phyloP scores from a whole-genome alignment of 495 filamentous ascomycete species.

The Lindgomyces ingoldianus region DNA sequence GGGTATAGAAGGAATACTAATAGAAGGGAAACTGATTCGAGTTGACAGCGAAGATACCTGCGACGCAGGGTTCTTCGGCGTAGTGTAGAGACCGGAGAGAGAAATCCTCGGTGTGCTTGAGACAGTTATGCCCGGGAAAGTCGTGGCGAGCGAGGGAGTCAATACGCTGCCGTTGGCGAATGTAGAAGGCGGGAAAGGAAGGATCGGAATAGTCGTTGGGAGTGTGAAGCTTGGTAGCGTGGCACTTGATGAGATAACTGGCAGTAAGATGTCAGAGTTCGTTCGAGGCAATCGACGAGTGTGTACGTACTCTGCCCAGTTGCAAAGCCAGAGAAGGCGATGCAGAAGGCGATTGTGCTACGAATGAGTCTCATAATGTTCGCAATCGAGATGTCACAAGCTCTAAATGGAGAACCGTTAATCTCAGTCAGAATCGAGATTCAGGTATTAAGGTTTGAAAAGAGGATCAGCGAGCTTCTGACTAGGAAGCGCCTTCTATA shows the following conservation, averaged over 20 bases:
- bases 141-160: not conserved
- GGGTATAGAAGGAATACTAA: too few relatives aligned
- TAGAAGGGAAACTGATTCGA: not conserved
- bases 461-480: too few relatives aligned
- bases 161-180: not conserved
- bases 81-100: not conserved
- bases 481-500: too few relatives aligned
- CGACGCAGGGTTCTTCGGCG: not conserved
- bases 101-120: not conserved
- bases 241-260: not conserved
- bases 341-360: too few relatives aligned
- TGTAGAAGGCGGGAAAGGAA: slow-evolving; percentile 3
- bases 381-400: too few relatives aligned
- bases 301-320: too few relatives aligned
- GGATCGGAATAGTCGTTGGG: not conserved
- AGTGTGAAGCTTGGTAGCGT: not conserved
- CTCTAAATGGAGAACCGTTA: too few relatives aligned
- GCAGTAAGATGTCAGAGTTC: not conserved
- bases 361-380: too few relatives aligned
- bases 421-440: too few relatives aligned
- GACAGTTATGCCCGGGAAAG: not conserved
- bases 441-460: too few relatives aligned
- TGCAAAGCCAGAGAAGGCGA: too few relatives aligned
- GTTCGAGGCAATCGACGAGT: too few relatives aligned
- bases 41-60: not conserved